Conservation (phyloP, 768 basidiomycete species). For the Trametes meyenii region DNA sequence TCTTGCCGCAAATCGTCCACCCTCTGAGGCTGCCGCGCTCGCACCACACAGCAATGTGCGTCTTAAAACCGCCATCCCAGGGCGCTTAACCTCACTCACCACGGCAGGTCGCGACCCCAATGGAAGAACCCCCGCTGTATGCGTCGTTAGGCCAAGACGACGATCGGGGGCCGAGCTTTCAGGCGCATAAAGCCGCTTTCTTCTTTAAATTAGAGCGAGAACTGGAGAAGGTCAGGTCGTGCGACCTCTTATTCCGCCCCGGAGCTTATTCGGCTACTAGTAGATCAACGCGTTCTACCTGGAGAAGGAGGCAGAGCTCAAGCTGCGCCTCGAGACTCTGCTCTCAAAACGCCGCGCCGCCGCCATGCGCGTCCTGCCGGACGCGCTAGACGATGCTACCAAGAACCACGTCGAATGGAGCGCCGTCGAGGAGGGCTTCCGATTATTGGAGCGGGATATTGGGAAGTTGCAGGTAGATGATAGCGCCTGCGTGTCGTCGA, state of each 20-base stretch:
- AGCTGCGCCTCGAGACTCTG: slow-evolving; percentile 87
- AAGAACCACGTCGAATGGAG: slow-evolving; percentile 86
- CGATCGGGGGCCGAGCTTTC: slow-evolving; percentile 82
- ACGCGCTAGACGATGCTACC: slow-evolving; percentile 60
- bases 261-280: background rate
- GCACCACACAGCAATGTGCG: slow-evolving; percentile 51
- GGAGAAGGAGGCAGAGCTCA: slow-evolving; percentile 94
- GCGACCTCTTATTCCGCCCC: slow-evolving; percentile 7
- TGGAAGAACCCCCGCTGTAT: slow-evolving; percentile 61
- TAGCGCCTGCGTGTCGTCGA: slow-evolving; percentile 16
- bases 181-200: slow-evolving; percentile 95
- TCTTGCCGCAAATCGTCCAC: slow-evolving; percentile 84
- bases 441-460: slow-evolving; percentile 90
- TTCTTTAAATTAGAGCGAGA: slow-evolving; percentile 99
- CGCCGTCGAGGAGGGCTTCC: slow-evolving; percentile 95
- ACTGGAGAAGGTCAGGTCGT: slow-evolving; percentile 75
- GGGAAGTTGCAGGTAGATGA: slow-evolving; percentile 85
- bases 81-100: slow-evolving; percentile 28
- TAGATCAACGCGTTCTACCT: slow-evolving; percentile 99
- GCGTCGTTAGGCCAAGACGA: slow-evolving; percentile 65
- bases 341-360: slow-evolving; percentile 91
- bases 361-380: slow-evolving; percentile 70
- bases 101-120: slow-evolving; percentile 23
- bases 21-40: slow-evolving; percentile 86
- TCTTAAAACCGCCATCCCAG: slow-evolving; percentile 50